Evolutionary conservation across 768 basidiomycete genomes (phyloP).

Genomic region (Mycena metata): DNA sequence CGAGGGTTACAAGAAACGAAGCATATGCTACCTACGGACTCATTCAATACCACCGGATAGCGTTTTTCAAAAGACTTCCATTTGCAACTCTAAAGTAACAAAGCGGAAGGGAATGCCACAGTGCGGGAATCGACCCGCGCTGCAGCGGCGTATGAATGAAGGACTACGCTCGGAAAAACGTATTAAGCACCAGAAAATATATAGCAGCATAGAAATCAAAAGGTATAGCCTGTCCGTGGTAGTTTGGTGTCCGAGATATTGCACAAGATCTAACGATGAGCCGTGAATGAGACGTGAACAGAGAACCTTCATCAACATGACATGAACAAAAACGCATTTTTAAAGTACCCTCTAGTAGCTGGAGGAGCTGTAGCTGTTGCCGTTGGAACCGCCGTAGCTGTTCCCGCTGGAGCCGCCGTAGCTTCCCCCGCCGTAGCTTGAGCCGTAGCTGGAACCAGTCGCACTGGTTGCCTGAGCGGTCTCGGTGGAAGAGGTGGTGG

Average conservation of each 20-base stretch:
- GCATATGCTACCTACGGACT: no score
- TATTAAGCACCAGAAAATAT: constrained; percentile 57
- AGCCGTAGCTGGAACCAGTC: not conserved
- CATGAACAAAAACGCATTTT: constrained; percentile 17
- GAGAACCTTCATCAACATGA: constrained; percentile 29
- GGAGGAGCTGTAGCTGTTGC: no score
- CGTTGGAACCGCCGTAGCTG: constrained; percentile 15
- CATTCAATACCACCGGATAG: constrained; percentile 8
- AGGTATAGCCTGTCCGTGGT: constrained; percentile 48
- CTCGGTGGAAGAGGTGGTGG: not conserved
- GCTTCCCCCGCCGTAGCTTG: not conserved
- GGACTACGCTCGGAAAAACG: constrained; percentile 52
- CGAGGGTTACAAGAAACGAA: not conserved
- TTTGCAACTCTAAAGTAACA: constrained; percentile 20
- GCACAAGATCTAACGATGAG: constrained; percentile 36
- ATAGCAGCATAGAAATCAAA: constrained; percentile 54
- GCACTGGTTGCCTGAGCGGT: not conserved
- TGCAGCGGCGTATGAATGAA: constrained; percentile 49
- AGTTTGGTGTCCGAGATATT: constrained; percentile 42
- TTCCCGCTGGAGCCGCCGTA: constrained; percentile 3
- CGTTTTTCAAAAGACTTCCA: constrained; percentile 41
- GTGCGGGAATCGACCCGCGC: constrained; percentile 48
- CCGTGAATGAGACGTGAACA: constrained; percentile 42
- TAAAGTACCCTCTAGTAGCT: constrained; percentile 12
- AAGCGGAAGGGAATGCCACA: constrained; percentile 6